Percentiles rank a stretch among this genome's conserved stretches.
These are phyloP conservation scores for Falciphora oryzae DNA, from an alignment of 2,329 filamentous ascomycete genomes.

Conservation along the genomic window DNA sequence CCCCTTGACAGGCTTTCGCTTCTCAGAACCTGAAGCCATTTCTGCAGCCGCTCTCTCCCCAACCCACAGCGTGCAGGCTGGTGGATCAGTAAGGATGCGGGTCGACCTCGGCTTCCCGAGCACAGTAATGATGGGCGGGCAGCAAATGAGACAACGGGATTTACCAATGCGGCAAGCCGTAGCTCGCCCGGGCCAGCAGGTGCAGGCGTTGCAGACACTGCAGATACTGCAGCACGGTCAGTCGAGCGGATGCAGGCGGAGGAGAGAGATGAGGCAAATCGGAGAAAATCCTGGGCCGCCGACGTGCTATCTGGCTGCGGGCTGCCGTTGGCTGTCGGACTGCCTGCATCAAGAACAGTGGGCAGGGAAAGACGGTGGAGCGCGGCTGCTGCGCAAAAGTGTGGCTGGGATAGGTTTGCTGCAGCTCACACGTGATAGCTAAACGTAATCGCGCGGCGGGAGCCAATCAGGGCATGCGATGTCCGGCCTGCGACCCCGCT, in stretches of 20 bases:
- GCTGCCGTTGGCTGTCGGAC: not conserved
- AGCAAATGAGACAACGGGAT: not conserved
- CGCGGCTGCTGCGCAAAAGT: not conserved
- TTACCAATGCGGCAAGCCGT: not conserved
- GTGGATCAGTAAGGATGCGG: not conserved
- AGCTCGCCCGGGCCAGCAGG: not conserved
- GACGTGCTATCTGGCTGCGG: not conserved
- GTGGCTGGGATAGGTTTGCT: not conserved
- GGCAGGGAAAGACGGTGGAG: not conserved
- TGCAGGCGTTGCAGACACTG: conserved; percentile 4
- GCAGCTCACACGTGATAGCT: not conserved
- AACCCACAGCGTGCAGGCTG: not conserved
- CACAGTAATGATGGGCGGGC: not conserved
- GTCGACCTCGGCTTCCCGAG: conserved; percentile 9
- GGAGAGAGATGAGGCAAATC: not conserved
- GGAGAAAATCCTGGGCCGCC: not conserved
- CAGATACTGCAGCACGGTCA: not conserved
- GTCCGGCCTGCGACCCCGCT: conserved; percentile 1
- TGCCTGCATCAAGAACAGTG: not conserved
- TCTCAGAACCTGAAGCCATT: not conserved
- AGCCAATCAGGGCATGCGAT: not conserved
- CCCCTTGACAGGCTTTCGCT: conserved; percentile 13
- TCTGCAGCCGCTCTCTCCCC: not conserved
- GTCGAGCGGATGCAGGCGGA: not conserved
- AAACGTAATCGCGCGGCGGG: not conserved